Evolutionary conservation across 768 basidiomycete species (phyloP).

Genomic region (Crassisporium funariophilum): DNA sequence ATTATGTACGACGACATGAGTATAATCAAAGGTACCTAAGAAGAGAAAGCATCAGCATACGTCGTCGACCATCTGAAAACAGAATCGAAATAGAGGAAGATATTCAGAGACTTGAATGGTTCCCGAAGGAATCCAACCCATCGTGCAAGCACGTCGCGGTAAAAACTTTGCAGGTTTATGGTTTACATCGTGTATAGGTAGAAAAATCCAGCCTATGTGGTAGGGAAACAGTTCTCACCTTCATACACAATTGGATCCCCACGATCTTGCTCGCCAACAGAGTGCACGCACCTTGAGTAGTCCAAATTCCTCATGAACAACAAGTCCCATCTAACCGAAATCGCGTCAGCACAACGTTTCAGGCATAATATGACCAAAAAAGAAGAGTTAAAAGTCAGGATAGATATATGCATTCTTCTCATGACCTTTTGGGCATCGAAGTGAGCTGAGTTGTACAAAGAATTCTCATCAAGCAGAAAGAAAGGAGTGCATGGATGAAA

Average conservation of each 20-base stretch:
- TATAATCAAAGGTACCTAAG: too few relatives aligned
- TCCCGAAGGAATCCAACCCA: constrained; percentile 69
- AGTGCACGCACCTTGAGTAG: constrained; percentile 41
- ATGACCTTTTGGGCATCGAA: constrained; percentile 53
- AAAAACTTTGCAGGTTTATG: constrained; percentile 20
- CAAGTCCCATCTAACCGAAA: neutral
- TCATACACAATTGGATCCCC: too few relatives aligned
- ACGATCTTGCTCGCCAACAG: neutral
- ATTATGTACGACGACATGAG: too few relatives aligned
- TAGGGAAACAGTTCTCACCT: too few relatives aligned
- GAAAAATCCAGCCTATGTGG: neutral
- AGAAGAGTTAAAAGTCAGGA: constrained; percentile 34
- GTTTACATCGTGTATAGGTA: constrained; percentile 42
- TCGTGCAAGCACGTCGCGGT: constrained; percentile 62
- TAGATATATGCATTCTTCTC: constrained; percentile 52
- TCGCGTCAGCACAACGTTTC: neutral
- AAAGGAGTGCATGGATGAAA: neutral
- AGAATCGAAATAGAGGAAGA: constrained; percentile 4
- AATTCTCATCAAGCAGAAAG: constrained; percentile 22
- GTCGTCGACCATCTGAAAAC: neutral
- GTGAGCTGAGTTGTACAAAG: constrained; percentile 62
- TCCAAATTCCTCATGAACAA: constrained; percentile 4
- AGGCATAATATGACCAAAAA: neutral
- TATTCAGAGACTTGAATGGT: constrained; percentile 83
- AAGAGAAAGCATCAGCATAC: too few relatives aligned